Evolutionary conservation across 148 eudicot genomes (phyloP).

Genomic region (Nepenthes mirabilis): DNA sequence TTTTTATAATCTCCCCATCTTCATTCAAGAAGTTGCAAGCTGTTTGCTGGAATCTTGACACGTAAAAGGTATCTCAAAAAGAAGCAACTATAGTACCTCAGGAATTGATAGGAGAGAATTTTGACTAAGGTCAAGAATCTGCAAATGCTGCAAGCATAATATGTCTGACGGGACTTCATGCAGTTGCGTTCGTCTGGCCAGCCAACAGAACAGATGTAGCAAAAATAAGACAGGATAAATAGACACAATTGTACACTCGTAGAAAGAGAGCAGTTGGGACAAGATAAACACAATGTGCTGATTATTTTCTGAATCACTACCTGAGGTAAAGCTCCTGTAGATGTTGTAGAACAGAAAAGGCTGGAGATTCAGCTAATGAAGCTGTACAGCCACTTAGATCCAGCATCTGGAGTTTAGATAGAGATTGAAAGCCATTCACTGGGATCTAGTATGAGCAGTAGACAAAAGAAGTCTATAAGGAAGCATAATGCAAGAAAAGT

Average conservation of each 20-base stretch:
- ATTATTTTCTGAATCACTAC: slow-evolving; percentile 13
- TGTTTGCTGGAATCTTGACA: too few species aligned
- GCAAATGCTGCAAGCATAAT: slow-evolving; percentile 40
- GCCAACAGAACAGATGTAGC: slow-evolving; percentile 1
- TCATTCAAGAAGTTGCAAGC: too few species aligned
- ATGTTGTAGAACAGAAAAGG: slow-evolving; percentile 56
- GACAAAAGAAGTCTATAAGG: neutral
- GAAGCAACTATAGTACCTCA: slow-evolving; percentile 17
- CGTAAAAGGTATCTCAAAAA: too few species aligned
- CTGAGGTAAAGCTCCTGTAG: slow-evolving; percentile 86
- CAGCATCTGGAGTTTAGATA: slow-evolving; percentile 57
- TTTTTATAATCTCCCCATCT: too few species aligned
- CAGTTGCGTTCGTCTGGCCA: slow-evolving; percentile 60
- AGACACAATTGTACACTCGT: neutral
- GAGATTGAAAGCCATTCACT: slow-evolving; percentile 52
- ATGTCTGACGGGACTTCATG: slow-evolving; percentile 62
- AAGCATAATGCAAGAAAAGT: neutral
- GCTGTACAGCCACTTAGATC: slow-evolving; percentile 78
- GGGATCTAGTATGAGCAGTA: slow-evolving; percentile 35
- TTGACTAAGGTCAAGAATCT: slow-evolving; percentile 77
- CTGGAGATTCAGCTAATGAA: slow-evolving; percentile 42
- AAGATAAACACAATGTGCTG: neutral
- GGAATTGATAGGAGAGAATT: slow-evolving; percentile 59
- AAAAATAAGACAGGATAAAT: neutral
- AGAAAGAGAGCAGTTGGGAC: neutral